These are phyloP conservation scores for Malus fusca DNA, from an alignment of 306 rosid species.

Conservation along the genomic window DNA sequence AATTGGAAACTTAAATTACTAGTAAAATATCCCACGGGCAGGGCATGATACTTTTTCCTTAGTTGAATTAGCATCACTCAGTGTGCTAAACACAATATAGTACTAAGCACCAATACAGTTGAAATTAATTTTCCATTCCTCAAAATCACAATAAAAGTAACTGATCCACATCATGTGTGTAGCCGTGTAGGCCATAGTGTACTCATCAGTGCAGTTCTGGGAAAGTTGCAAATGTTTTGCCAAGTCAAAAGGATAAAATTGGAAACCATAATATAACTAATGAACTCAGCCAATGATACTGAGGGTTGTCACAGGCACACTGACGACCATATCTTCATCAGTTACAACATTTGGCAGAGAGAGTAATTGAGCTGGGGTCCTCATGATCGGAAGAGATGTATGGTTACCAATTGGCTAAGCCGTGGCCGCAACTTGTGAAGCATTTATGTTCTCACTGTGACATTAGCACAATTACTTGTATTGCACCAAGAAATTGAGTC, in stretches of 20 bases:
- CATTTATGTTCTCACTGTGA: too few species aligned
- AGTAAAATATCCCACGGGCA: neutral
- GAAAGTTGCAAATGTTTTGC: neutral
- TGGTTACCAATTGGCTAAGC: neutral
- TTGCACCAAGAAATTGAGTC: neutral
- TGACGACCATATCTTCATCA: neutral
- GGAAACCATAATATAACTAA: neutral
- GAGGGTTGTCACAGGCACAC: neutral
- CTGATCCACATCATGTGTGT: neutral
- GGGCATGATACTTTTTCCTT: neutral
- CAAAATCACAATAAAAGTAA: neutral
- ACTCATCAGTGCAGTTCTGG: neutral
- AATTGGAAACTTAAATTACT: neutral
- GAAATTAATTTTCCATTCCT: neutral
- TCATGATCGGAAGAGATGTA: neutral
- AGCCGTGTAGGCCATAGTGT: neutral
- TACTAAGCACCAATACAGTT: neutral
- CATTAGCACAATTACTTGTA: neutral
- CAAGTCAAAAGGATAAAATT: neutral
- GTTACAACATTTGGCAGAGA: neutral
- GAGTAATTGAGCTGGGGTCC: neutral
- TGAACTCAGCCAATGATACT: neutral
- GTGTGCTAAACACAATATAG: neutral
- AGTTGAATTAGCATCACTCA: neutral
- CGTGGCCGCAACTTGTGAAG: neutral